Base-by-base conservation (phyloP, 1,139 yeast species). In the Sugiyamaella pinicola region DNA sequence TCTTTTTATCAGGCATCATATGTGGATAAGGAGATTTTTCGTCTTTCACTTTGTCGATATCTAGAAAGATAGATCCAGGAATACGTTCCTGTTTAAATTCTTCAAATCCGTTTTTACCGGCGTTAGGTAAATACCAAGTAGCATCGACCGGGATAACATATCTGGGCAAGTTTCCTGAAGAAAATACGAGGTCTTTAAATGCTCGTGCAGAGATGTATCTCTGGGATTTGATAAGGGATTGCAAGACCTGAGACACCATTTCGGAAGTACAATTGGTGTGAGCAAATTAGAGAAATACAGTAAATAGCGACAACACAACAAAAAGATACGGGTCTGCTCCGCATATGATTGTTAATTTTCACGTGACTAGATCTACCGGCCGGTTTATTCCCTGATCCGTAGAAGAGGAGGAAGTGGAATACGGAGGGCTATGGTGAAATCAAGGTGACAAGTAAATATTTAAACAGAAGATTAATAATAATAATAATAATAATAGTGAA, bases 61-160 rank as follows among this genome's bases (percentile, higher is more conserved):
- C 96, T 63, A 90, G 87, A 70, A 79, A 90, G 5, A 83, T 82
- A 1, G 97, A 80, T 4, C 78, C 73, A 10, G 84, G 82, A 13
- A 93, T 70, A 56, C 96, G 78, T 55, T 74, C 79, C 51, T 76
- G 75, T 8, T 45, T 35, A 55, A 55, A 69, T 35, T 78, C 75
- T 54, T 74, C 68, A 66, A 76, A 84, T 60, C 87, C 95, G 60
- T 80, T 76, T 49, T 80, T 75, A 9, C 85, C 82, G 43, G 73
- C 74, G 64, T 84, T 85, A 43, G 98, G 96, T 82, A 91, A 78
- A 68, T 82, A 89, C 98, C 98, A 93, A 0, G 97, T 84, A 4
- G 95, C 84, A 68, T 93, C 99, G 22, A 93, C 74, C 0, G 96
- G 86, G 9, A 87, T 70, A 10, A 85, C 78, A 19, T 37, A 26